Percentiles rank a stretch among this genome's conserved stretches.
Conservation (phyloP, 1,284 basidiomycete species). For the Ceratobasidium theobromae region DNA sequence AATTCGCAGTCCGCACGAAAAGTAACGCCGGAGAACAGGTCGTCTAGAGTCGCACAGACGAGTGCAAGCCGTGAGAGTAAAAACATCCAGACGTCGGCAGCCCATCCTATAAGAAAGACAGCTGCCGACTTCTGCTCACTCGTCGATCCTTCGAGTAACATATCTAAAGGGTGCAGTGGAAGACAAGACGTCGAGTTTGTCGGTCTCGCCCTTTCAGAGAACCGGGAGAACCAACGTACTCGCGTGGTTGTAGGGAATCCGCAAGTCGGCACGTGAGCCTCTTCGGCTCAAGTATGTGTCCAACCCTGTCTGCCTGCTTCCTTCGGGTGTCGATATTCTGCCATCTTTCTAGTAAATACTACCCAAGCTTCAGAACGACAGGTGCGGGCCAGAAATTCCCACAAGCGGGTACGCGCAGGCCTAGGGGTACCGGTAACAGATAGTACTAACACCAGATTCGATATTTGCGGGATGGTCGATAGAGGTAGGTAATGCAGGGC, state of each 20-base stretch:
- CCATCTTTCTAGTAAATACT: too few species aligned
- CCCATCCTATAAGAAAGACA: constrained; percentile 19
- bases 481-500: too few species aligned
- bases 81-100: constrained; percentile 17
- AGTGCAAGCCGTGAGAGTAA: not conserved
- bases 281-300: too few species aligned
- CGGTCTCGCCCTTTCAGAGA: not conserved
- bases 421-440: too few species aligned
- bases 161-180: constrained; percentile 1
- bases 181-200: constrained; percentile 1
- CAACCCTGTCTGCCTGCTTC: too few species aligned
- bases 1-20: constrained; percentile 15
- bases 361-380: too few species aligned
- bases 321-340: too few species aligned
- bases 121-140: constrained; percentile 30
- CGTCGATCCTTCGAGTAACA: constrained; percentile 15
- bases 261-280: constrained; percentile 9
- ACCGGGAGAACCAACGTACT: constrained; percentile 14
- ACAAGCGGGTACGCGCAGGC: too few species aligned
- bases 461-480: too few species aligned
- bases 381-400: too few species aligned
- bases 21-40: not conserved
- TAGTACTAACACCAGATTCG: too few species aligned
- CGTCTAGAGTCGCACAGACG: not conserved
- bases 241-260: constrained; percentile 7